Percentiles rank a stretch among this genome's conserved stretches.
Evolutionary conservation across 163 green algal species (phyloP).

Genomic region (Volvox carteri): DNA sequence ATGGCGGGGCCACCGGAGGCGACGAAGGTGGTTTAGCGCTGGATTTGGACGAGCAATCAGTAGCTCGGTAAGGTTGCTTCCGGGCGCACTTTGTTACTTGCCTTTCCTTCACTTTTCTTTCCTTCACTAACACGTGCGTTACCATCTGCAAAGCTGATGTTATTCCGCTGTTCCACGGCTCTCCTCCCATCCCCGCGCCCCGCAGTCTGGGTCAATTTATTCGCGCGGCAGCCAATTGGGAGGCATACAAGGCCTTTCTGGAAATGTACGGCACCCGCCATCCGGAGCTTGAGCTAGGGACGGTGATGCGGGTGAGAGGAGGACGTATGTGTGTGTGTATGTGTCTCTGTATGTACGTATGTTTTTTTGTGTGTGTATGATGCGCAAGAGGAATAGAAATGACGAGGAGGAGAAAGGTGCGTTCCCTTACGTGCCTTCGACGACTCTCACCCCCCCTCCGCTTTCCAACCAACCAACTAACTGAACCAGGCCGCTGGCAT

Average conservation of each 20-base stretch:
- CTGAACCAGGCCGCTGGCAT: conserved; percentile 44
- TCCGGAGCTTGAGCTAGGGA: conserved; percentile 16
- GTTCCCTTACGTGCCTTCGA: neutral
- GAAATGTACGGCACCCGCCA: neutral
- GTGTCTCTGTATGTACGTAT: too few relatives aligned
- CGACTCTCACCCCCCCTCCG: neutral
- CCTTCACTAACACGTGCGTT: neutral
- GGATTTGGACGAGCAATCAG: conserved; percentile 25
- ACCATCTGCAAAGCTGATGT: neutral
- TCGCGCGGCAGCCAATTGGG: conserved; percentile 27
- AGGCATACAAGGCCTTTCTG: conserved; percentile 46
- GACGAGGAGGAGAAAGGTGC: neutral
- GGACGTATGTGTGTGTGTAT: too few relatives aligned
- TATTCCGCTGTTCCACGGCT: neutral
- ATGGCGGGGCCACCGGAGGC: neutral
- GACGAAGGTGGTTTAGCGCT: neutral
- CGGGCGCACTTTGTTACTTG: neutral
- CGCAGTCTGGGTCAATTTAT: conserved; percentile 43
- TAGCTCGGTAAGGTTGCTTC: conserved; percentile 11
- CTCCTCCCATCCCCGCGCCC: neutral
- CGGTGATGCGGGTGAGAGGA: conserved; percentile 35
- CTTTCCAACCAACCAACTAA: neutral
- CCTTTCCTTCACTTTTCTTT: neutral
- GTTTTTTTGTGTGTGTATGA: neutral
- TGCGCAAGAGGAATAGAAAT: neutral